Evolutionary conservation across 2,329 filamentous ascomycete species (phyloP).

Genomic region (Diaporthe vaccinii): DNA sequence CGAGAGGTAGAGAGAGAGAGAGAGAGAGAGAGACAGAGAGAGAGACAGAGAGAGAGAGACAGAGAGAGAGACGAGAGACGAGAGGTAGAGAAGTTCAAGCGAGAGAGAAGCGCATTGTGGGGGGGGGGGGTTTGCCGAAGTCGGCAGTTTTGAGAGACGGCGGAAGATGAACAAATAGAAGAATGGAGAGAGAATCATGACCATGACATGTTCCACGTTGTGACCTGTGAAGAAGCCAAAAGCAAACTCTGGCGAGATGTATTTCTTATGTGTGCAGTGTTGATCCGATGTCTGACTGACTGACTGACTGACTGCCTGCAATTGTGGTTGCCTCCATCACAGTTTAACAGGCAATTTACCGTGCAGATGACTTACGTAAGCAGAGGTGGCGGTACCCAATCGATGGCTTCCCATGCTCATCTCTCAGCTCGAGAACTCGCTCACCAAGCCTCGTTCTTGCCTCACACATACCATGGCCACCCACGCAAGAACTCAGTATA

Average conservation of each 20-base stretch:
- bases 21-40: not conserved
- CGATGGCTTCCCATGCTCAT: not conserved
- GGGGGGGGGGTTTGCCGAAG: not conserved
- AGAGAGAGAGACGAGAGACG: not conserved
- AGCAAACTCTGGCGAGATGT: not conserved
- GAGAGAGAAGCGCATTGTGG: not conserved
- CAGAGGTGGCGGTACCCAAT: not conserved
- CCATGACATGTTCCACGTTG: not conserved
- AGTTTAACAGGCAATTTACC: not conserved
- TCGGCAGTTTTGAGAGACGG: not conserved
- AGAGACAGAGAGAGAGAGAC: too few relatives aligned
- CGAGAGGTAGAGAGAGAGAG: not conserved
- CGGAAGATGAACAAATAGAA: not conserved
- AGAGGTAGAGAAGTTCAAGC: not conserved
- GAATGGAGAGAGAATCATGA: not conserved
- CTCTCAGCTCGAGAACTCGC: not conserved
- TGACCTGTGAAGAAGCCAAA: not conserved
- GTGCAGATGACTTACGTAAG: constrained; percentile 28
- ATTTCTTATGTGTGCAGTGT: not conserved
- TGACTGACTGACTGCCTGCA: too few relatives aligned
- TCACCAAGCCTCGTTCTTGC: not conserved
- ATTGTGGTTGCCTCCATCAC: not conserved
- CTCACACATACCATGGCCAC: constrained; percentile 1
- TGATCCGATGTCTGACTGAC: not conserved
- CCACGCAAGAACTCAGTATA: not conserved